A percentile compares a stretch with the other conserved stretches of the same genome.
Evolutionary conservation across 371 early-diverging fungal genomes (phyloP).

Genomic region (Conidiobolus incongruus): DNA sequence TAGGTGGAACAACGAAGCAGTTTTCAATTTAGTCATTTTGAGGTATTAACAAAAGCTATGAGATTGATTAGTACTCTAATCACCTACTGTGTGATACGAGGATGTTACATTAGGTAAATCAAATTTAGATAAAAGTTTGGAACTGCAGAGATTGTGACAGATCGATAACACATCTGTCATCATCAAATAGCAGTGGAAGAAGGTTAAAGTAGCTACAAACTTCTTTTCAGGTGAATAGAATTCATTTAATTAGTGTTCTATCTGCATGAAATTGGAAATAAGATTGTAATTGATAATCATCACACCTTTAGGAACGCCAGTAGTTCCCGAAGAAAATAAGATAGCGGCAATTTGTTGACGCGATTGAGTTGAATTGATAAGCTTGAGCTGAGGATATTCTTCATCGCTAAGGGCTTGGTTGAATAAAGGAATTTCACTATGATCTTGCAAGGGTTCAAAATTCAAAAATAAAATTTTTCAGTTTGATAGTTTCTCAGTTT

Average conservation of each 20-base stretch:
- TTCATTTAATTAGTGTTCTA: conserved; percentile 5
- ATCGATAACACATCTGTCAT: conserved; percentile 1
- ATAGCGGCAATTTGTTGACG: conserved; percentile 34
- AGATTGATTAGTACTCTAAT: conserved; percentile 14
- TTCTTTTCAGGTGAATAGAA: conserved; percentile 7
- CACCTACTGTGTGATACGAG: conserved; percentile 6
- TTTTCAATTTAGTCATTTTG: conserved; percentile 19
- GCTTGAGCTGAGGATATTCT: not conserved
- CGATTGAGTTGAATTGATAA: conserved; percentile 6
- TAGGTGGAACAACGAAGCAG: conserved; percentile 34
- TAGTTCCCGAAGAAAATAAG: conserved; percentile 78
- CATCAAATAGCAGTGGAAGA: conserved; percentile 62
- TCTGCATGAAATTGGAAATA: conserved; percentile 34
- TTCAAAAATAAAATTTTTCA: not conserved
- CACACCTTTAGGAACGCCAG: conserved; percentile 33
- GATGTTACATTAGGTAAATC: not conserved
- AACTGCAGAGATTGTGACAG: conserved; percentile 6
- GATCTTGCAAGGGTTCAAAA: conserved; percentile 8
- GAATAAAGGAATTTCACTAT: conserved; percentile 6
- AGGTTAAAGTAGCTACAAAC: conserved; percentile 48
- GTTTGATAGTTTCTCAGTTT: not conserved
- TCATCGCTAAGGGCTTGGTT: not conserved
- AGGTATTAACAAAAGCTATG: conserved; percentile 24
- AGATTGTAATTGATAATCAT: conserved; percentile 41
- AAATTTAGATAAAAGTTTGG: not conserved